These are phyloP conservation scores for Coemansia sp. DNA, from an alignment of 371 early-diverging fungal genomes.

Conservation along the genomic window DNA sequence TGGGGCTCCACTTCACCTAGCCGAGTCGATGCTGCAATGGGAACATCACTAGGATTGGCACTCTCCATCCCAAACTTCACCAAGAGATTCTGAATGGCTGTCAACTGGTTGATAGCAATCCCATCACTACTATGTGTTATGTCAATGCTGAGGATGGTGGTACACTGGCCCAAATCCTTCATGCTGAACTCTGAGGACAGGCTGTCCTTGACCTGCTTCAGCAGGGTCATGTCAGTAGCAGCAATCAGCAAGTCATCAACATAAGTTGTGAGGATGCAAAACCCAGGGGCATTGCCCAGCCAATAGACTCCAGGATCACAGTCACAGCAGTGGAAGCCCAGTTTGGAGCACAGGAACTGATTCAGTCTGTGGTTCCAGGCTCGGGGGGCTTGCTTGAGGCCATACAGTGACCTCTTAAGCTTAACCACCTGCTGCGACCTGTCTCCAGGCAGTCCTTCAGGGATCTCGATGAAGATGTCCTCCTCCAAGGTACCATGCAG, in stretches of 20 bases:
- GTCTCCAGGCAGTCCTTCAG: constrained; percentile 24
- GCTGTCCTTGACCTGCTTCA: background rate
- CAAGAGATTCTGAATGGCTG: constrained; percentile 10
- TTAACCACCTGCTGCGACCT: background rate
- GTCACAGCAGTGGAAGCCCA: background rate
- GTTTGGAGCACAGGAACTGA: constrained; percentile 7
- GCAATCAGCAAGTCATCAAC: constrained; percentile 36
- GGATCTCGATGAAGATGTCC: constrained; percentile 41
- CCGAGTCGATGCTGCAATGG: background rate
- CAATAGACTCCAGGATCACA: constrained; percentile 9
- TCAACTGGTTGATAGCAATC: constrained; percentile 4
- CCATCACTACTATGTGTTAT: constrained; percentile 6
- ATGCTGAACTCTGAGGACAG: constrained; percentile 18
- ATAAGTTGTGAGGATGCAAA: constrained; percentile 31
- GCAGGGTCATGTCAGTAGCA: constrained; percentile 2
- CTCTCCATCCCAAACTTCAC: constrained; percentile 20
- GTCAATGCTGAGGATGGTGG: constrained; percentile 24
- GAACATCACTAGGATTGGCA: constrained; percentile 7
- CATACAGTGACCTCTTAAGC: constrained; percentile 31
- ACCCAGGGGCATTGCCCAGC: background rate
- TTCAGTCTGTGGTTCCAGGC: constrained; percentile 39
- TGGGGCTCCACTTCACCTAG: constrained; percentile 2
- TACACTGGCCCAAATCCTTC: constrained; percentile 23
- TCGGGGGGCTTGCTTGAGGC: constrained; percentile 41
- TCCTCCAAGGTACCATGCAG: constrained; percentile 47